Base-by-base conservation (phyloP, 306 rosid genomes). In the Castanea sativa region DNA sequence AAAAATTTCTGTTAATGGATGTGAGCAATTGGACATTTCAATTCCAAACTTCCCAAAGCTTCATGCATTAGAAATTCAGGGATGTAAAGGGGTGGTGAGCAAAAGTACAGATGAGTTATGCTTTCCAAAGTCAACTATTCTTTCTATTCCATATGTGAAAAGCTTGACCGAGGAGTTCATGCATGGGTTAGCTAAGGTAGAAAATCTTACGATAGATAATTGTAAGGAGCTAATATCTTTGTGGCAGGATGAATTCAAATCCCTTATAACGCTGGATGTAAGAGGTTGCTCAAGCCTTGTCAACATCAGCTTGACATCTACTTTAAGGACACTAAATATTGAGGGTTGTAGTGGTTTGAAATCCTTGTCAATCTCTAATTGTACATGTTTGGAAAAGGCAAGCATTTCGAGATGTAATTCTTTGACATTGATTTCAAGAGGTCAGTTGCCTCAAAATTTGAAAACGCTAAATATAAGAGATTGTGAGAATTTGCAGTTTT, bases 371-470 rank as follows among this genome's bases (percentile, higher is more conserved):
- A 38, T 69, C 32, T 58, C 57, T 49, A 52, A 57, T 7, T 69
- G 16, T 68, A 23, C 18, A 25, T 78, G 27, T 45, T 75, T 78
- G 10, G 59, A 69, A 35, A 29, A 3, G n/a, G 57, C 56, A 41
- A 15, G 5, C 45, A 55, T 69, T 1, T 0, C 0, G 1, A 16
- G 5, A 2, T 78, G 75, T 78, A 27, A 69, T 69, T 78, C 81
- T 11, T 69, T 78, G 45, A 27, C n/a, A 10, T 38, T 20, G n/a
- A 15, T 78, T 19, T 14, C 75, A 33, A 23, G 10, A 45, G 69
- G 32, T 14, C 81, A 69, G 5, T 14, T 78, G 2, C 81, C 81
- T 13, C 70, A 20, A 5, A 69, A 69, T 69, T 55, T 78, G 20
- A 78, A 69, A 21, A 27, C 30, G 65, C 65, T 59, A 23, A 0